A percentile compares a stretch with the other conserved stretches of the same genome.
Conservation (phyloP, 495 filamentous ascomycete genomes). For the Aspergillus steynii region DNA sequence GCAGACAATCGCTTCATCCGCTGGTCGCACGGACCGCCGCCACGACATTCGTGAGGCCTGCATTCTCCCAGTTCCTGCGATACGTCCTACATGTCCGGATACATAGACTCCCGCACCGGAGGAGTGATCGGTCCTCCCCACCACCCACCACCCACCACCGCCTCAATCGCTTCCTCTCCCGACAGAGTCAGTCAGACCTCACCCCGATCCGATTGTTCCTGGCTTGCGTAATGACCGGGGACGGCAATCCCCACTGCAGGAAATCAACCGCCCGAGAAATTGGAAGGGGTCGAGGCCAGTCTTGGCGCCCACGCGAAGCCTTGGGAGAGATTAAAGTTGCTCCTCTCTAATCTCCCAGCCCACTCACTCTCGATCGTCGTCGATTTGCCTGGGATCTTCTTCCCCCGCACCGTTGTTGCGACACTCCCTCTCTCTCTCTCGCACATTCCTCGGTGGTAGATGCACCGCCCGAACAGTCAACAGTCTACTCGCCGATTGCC, state of each 20-base stretch:
- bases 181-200: constrained; percentile 6
- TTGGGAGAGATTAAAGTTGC: constrained; percentile 27
- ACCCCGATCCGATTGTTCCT: background rate
- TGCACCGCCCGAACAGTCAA: too few species aligned
- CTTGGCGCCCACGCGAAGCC: constrained; percentile 26
- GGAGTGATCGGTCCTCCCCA: too few species aligned
- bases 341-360: constrained; percentile 18
- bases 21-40: too few species aligned
- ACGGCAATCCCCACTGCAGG: constrained; percentile 1
- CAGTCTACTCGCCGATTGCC: too few species aligned
- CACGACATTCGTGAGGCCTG: too few species aligned
- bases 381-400: constrained; percentile 26
- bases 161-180: background rate
- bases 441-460: too few species aligned
- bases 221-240: constrained; percentile 17
- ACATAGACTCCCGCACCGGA: too few species aligned
- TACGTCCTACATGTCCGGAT: too few species aligned
- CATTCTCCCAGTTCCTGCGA: too few species aligned
- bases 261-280: constrained; percentile 10
- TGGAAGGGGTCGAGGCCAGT: constrained; percentile 16
- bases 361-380: constrained; percentile 20
- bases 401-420: constrained; percentile 26
- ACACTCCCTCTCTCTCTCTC: background rate
- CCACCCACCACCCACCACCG: too few species aligned
- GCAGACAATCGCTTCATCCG: too few species aligned